phyloP scores from a whole-genome alignment of 208 protist species.

The Leishmania aethiopica region DNA sequence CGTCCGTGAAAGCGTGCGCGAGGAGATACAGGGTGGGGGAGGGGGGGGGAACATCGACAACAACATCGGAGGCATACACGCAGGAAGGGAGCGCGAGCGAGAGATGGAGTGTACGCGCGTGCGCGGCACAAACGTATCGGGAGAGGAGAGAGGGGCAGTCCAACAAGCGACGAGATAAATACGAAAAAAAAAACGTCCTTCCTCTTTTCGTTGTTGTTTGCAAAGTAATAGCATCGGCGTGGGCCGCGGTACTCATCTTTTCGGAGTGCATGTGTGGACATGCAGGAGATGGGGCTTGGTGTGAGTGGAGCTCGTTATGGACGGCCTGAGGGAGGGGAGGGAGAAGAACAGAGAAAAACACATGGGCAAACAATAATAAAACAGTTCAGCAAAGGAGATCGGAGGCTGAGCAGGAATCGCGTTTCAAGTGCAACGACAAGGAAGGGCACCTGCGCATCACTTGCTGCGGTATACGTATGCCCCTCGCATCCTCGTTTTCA shows the following conservation, averaged over 20 bases:
- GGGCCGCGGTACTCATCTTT: not conserved
- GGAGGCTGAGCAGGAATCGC: too few relatives aligned
- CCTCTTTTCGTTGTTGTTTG: not conserved
- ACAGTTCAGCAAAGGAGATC: too few relatives aligned
- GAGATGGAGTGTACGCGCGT: not conserved
- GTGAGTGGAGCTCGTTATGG: not conserved
- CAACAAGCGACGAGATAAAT: not conserved
- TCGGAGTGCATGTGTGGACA: not conserved
- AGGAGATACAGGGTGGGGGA: not conserved
- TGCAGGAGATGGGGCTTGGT: not conserved
- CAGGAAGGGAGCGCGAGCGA: not conserved
- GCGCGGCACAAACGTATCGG: not conserved
- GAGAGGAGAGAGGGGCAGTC: not conserved
- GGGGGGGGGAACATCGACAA: not conserved
- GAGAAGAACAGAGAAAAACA: not conserved
- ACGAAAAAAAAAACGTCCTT: not conserved
- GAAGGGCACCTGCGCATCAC: not conserved
- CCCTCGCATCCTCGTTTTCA: not conserved
- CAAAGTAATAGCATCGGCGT: not conserved
- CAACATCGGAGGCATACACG: not conserved
- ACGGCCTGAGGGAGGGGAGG: not conserved
- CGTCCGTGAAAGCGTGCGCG: not conserved
- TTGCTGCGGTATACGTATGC: not conserved
- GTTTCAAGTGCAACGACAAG: too few relatives aligned
- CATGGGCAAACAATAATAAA: not conserved